Evolutionary conservation across 2,329 filamentous ascomycete genomes (phyloP).

Genomic region (Thermoascus crustaceus): DNA sequence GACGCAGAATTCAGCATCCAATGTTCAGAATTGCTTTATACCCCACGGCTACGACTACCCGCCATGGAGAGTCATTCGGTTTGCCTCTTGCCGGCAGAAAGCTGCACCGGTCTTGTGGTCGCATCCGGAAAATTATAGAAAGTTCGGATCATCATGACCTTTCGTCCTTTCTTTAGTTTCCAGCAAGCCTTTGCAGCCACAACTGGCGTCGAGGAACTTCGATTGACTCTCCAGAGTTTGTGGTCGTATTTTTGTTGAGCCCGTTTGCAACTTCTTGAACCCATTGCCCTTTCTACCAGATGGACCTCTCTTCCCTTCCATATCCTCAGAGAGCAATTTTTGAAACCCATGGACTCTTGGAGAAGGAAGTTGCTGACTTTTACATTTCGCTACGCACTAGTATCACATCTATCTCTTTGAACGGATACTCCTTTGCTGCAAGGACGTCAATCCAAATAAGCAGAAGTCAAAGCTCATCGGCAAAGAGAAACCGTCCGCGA

Average conservation of each 20-base stretch:
- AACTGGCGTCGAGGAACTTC: too few species aligned
- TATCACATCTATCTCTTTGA: constrained; percentile 98
- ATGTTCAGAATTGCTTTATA: background rate
- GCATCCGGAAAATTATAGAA: background rate
- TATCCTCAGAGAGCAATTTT: too few species aligned
- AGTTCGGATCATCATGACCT: too few species aligned
- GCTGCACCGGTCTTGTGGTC: background rate
- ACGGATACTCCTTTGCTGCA: constrained; percentile 91
- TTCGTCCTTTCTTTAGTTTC: too few species aligned
- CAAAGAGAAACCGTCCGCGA: constrained; percentile 61
- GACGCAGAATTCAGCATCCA: too few species aligned
- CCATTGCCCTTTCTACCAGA: too few species aligned
- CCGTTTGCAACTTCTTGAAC: too few species aligned
- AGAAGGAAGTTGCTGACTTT: constrained; percentile 9
- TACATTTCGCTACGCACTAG: constrained; percentile 36
- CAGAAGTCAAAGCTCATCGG: constrained; percentile 56
- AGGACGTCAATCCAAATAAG: constrained; percentile 83
- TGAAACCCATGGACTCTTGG: background rate
- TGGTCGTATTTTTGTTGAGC: too few species aligned
- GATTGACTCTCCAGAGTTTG: too few species aligned
- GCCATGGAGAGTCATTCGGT: background rate
- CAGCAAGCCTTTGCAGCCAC: too few species aligned
- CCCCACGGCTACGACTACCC: background rate
- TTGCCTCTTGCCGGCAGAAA: background rate
- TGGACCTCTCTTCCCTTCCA: too few species aligned